Percentiles rank a stretch among this genome's conserved stretches.
These are phyloP conservation scores for Bondarzewia mesenterica DNA, from an alignment of 1,284 basidiomycete species.

Conservation along the genomic window DNA sequence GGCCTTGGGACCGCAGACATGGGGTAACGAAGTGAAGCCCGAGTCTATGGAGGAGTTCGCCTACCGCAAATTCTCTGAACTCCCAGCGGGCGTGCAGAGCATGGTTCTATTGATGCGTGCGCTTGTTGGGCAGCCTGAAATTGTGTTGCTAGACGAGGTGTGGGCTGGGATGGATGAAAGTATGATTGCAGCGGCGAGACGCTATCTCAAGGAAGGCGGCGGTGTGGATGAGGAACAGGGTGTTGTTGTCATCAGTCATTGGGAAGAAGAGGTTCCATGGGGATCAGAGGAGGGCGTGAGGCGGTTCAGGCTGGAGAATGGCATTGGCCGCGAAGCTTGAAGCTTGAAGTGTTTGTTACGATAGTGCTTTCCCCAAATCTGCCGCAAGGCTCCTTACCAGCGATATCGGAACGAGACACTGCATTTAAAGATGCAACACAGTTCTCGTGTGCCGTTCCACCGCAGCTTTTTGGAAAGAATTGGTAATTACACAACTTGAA, in stretches of 20 bases:
- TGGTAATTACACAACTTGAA: too few relatives aligned
- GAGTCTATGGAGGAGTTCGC: constrained; percentile 31
- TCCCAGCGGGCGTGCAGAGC: constrained; percentile 69
- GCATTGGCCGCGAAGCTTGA: constrained; percentile 19
- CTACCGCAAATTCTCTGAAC: constrained; percentile 43
- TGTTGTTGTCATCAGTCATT: constrained; percentile 81
- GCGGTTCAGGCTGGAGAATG: constrained; percentile 29
- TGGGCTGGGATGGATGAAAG: constrained; percentile 84
- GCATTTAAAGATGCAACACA: too few relatives aligned
- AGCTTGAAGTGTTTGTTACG: neutral
- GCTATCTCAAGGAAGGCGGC: constrained; percentile 51
- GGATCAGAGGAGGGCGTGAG: constrained; percentile 38
- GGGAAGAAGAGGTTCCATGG: constrained; percentile 85
- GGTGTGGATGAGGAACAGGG: constrained; percentile 55
- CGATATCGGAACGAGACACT: neutral
- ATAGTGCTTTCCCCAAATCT: neutral
- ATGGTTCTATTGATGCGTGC: constrained; percentile 80
- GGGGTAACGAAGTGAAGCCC: constrained; percentile 20
- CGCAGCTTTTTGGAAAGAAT: too few relatives aligned
- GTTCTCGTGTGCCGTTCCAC: too few relatives aligned
- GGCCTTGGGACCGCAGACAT: constrained; percentile 53
- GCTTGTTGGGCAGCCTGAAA: constrained; percentile 57
- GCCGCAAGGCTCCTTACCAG: neutral
- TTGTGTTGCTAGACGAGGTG: constrained; percentile 84
- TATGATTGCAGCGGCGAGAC: constrained; percentile 59